Base-by-base conservation (phyloP, 176 grass and related monocot genomes). In the Aegilops sharonensis region DNA sequence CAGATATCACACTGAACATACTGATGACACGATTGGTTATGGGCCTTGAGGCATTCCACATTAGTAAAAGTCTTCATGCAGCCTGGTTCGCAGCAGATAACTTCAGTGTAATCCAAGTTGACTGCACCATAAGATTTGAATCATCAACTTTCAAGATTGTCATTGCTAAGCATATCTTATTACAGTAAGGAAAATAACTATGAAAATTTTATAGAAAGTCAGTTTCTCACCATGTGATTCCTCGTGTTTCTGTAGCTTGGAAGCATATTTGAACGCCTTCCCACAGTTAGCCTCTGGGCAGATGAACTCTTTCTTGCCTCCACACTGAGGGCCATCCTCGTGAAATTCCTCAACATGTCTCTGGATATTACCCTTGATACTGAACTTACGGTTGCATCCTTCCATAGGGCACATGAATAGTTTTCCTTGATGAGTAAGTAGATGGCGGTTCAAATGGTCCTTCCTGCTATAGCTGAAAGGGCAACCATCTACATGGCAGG, bases 381-480 rank as follows among this genome's bases (percentile, higher is more conserved):
- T 89, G 77, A 92, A 95, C 56, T 82, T 85, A 52, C 54, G 83
- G 50, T 73, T 88, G 70, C 93, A 95, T 77, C 88, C 85, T 79
- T 92, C 79, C 8, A 95, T 17, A 80, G 88, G 90, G 68, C 93
- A 95, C 59, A 59, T 42, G 81, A 95, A 95, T 47, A 82, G 32
- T 69, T 92, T 92, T 60, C 93, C 93, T 90, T 88, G 74, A 79
- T 92, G 93, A 4, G 88, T 88, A 69, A 95, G 75, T 27, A 95
- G 59, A 86, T 95, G 93, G 13, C 93, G 77, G 47, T 90, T 95
- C 73, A 95, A 82, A 90, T 92, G 93, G 52, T 92, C 93, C 67
- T 92, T 95, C 68, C 93, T 95, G 54, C 78, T 89, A 90, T 95
- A 95, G 13, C 75, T 90, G 6, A 89, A 83, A 24, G 83, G 79